Evolutionary conservation across 2,329 filamentous ascomycete genomes (phyloP), one percentile per base, ranked within the genome.

Genomic region (Calonectria multiphialidica): DNA sequence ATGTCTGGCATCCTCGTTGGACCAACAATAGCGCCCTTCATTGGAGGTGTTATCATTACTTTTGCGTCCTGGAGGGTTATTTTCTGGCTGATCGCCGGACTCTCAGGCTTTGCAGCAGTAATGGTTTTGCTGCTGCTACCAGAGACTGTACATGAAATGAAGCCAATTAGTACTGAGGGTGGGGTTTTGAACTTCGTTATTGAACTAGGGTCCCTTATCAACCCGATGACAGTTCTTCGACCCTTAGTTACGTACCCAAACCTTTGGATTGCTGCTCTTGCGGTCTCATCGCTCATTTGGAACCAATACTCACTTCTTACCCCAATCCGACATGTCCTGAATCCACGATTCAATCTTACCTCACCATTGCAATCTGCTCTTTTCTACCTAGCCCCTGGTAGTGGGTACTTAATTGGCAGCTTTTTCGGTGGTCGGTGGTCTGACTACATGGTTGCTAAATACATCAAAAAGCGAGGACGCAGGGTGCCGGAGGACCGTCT

Each of bases 221-320:
- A 71, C 37, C 68, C 68, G 6, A 62, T 71, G 53, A 63, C n/a
- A 12, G 63, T 71, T 15, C 47, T 67, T 35, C 63, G 63, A 18
- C 68, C 63, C 3, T 21, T 75, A 9, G 61, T 70, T 30, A 44
- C 85, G 1, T 93, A 93, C 76, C 92, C 92, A 0, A 94, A 94
- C 75, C 85, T 94, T 1, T 84, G 92, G 47, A 84, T 90, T 73
- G 86, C 87, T 23, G 90, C 88, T 1, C 78, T 93, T 2, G 90
- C 91, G 1, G 88, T 88, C 15, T 89, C 88, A 2, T 86, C 88
- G 21, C 85, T 94, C 0, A 89, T 94, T 16, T 94, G 91, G 91
- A 94, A 94, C 81, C 93, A 93, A 84, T 94, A 94, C 81, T 88
- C 87, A 3, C 87, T 94, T 1, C 86, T 93, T 9, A 93, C 91